Evolutionary conservation across 2,329 filamentous ascomycete species (phyloP).

Genomic region (Paracorniculantispora psalliotae): DNA sequence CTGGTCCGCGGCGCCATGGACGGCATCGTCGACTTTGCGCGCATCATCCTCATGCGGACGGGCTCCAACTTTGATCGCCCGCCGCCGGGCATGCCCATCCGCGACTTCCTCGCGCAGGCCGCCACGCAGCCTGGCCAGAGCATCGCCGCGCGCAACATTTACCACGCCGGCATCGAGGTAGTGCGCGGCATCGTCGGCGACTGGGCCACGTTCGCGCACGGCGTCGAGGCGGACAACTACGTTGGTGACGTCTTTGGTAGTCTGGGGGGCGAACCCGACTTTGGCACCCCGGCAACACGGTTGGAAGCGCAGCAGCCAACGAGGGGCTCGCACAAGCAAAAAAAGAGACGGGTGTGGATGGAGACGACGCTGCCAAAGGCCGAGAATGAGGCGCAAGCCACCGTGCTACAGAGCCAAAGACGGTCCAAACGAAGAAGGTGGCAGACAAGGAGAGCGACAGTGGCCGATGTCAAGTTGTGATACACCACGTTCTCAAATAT

Average conservation of each 20-base stretch:
- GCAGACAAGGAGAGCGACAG: neutral
- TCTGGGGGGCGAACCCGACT: slow-evolving; percentile 60
- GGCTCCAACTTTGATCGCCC: slow-evolving; percentile 68
- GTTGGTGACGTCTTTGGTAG: slow-evolving; percentile 68
- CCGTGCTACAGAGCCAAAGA: neutral
- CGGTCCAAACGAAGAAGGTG: neutral
- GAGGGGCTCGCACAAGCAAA: neutral
- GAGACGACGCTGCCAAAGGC: neutral
- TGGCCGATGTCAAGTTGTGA: neutral
- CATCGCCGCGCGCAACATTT: slow-evolving; percentile 62
- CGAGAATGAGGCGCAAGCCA: neutral
- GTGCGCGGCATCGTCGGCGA: slow-evolving; percentile 56
- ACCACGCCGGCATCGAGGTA: slow-evolving; percentile 59
- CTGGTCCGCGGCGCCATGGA: slow-evolving; percentile 54
- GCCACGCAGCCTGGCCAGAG: slow-evolving; percentile 59
- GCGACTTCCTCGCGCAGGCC: slow-evolving; percentile 51
- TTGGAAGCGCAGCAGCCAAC: neutral
- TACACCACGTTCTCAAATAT: neutral
- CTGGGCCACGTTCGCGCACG: slow-evolving; percentile 56
- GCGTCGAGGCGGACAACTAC: slow-evolving; percentile 59
- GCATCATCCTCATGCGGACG: slow-evolving; percentile 64
- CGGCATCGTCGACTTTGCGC: slow-evolving; percentile 58
- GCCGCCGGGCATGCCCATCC: slow-evolving; percentile 50
- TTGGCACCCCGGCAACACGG: slow-evolving; percentile 37
- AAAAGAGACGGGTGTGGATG: neutral